Conservation (phyloP, 495 filamentous ascomycete species). For the Hypoxylon lienhwacheense region DNA sequence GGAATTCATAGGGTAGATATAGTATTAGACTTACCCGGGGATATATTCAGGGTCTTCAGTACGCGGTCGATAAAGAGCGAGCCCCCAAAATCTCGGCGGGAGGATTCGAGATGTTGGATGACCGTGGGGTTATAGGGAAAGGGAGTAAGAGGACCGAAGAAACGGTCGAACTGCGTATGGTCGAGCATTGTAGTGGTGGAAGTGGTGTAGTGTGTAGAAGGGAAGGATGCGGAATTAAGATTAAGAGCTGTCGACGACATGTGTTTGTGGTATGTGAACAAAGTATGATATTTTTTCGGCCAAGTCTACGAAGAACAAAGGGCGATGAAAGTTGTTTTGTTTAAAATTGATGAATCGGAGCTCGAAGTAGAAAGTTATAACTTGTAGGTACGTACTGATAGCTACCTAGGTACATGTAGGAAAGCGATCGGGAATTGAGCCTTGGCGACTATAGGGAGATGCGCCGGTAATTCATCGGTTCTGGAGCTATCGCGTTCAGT, state of each 20-base stretch:
- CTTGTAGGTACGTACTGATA: too few relatives aligned
- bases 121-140: constrained; percentile 62
- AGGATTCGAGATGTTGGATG: constrained; percentile 60
- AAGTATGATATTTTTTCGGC: neutral
- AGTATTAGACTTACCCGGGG: constrained; percentile 60
- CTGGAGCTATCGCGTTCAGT: too few relatives aligned
- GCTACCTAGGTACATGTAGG: neutral
- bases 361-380: too few relatives aligned
- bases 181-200: constrained; percentile 43
- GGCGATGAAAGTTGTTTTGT: too few relatives aligned
- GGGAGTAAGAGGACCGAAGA: constrained; percentile 65
- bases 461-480: constrained; percentile 15
- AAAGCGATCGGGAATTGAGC: too few relatives aligned
- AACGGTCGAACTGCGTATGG: constrained; percentile 59
- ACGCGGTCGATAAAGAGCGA: constrained; percentile 75
- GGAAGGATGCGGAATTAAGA: too few relatives aligned
- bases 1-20: too few relatives aligned
- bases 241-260: too few relatives aligned
- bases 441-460: too few relatives aligned
- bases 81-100: constrained; percentile 64
- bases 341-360: neutral
- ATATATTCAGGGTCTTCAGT: constrained; percentile 68
- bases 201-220: neutral
- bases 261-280: too few relatives aligned
- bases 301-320: too few relatives aligned